phyloP scores from a whole-genome alignment of 352 stramenopile genomes.

The Pythium aristosporum region DNA sequence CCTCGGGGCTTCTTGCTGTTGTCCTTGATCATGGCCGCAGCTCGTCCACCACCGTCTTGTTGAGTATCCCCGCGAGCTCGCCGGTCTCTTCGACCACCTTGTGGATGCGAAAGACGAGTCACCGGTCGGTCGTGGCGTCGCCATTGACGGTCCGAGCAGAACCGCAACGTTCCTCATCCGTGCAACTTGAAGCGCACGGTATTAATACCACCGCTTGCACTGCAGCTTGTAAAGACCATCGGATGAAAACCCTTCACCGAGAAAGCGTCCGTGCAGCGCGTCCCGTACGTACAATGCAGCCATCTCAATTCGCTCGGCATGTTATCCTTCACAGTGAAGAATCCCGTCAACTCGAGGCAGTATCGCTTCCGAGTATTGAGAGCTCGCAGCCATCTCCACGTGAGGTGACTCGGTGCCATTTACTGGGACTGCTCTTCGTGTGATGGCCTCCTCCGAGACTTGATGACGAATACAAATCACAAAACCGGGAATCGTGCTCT shows the following conservation, averaged over 20 bases:
- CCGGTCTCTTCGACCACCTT: constrained; percentile 93
- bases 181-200: constrained; percentile 39
- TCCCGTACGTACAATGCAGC: constrained; percentile 49
- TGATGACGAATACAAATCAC: constrained; percentile 26
- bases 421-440: background rate
- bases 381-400: background rate
- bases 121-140: constrained; percentile 88
- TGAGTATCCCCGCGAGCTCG: constrained; percentile 91
- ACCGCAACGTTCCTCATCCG: constrained; percentile 45
- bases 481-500: constrained; percentile 27
- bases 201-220: constrained; percentile 57
- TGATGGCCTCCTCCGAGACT: background rate
- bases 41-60: constrained; percentile 89
- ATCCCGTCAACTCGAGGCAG: constrained; percentile 2
- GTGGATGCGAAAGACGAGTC: constrained; percentile 92
- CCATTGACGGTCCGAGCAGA: constrained; percentile 88
- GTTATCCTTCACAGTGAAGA: constrained; percentile 20
- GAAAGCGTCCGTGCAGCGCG: constrained; percentile 43
- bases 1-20: constrained; percentile 82
- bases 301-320: constrained; percentile 35
- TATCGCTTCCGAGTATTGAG: constrained; percentile 4
- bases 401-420: background rate
- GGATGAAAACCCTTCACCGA: constrained; percentile 48
- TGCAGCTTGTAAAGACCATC: constrained; percentile 44
- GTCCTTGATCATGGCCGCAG: constrained; percentile 86